Percentiles rank a stretch among this genome's conserved stretches.
Conservation (phyloP, 1,139 yeast species). For the Meyerozyma athensensis region DNA sequence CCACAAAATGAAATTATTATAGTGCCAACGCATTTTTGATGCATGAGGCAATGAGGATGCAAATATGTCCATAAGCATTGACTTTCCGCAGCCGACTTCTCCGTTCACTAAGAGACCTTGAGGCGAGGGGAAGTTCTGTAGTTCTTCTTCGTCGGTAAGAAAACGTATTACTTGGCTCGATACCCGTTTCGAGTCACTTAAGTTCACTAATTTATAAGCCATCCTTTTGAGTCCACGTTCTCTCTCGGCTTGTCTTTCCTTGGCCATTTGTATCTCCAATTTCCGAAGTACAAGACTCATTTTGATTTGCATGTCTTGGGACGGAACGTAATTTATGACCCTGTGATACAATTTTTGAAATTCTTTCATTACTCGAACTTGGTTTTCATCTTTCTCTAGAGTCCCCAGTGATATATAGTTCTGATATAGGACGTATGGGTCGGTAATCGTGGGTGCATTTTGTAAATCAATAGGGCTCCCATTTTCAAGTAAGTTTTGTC, state of each 20-base stretch:
- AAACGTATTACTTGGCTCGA: conserved; percentile 38
- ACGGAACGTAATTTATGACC: conserved; percentile 57
- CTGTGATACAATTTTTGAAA: conserved; percentile 58
- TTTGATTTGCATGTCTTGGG: conserved; percentile 44
- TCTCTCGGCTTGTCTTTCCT: conserved; percentile 12
- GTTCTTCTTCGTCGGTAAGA: conserved; percentile 62
- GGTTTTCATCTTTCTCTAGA: conserved; percentile 51
- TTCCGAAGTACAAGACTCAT: conserved; percentile 45
- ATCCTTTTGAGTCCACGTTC: conserved; percentile 11
- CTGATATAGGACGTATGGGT: conserved; percentile 58
- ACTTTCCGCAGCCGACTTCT: conserved; percentile 74
- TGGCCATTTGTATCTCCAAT: conserved; percentile 37
- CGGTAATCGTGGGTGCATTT: conserved; percentile 43
- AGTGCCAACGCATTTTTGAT: conserved; percentile 69
- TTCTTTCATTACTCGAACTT: conserved; percentile 59
- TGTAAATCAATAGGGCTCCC: background rate
- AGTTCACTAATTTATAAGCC: conserved; percentile 21
- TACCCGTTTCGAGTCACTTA: conserved; percentile 24
- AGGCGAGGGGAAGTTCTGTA: conserved; percentile 52
- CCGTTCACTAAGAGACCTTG: conserved; percentile 66
- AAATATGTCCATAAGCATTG: conserved; percentile 70
- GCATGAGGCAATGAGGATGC: conserved; percentile 60
- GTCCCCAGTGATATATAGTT: conserved; percentile 48
- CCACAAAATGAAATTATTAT: conserved; percentile 65
- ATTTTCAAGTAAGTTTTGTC: background rate